These are phyloP conservation scores for Saturnispora silvae DNA, from an alignment of 805 yeast genomes.

Conservation along the genomic window DNA sequence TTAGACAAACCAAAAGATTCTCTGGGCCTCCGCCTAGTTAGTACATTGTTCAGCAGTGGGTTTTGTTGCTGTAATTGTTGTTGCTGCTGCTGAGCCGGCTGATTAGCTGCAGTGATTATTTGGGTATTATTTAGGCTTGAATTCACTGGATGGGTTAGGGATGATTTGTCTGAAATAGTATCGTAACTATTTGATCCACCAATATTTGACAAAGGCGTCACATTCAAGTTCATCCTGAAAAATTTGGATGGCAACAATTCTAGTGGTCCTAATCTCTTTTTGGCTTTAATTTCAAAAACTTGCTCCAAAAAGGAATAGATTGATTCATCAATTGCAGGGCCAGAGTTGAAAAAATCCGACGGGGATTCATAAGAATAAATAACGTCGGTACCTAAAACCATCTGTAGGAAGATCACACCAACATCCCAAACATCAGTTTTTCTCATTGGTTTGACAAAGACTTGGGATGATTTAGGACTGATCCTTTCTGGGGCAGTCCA, in stretches of 20 bases:
- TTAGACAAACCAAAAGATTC: constrained; percentile 22
- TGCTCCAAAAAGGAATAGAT: constrained; percentile 55
- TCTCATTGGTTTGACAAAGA: constrained; percentile 43
- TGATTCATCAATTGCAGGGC: constrained; percentile 34
- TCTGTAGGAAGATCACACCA: constrained; percentile 66
- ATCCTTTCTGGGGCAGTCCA: constrained; percentile 82
- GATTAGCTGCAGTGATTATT: background rate
- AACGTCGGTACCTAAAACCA: constrained; percentile 50
- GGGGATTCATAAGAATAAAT: constrained; percentile 49
- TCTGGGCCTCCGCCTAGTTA: constrained; percentile 13
- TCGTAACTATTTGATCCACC: background rate
- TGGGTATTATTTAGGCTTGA: background rate
- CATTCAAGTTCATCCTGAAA: constrained; percentile 54
- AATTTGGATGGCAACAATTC: constrained; percentile 80
- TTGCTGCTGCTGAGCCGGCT: background rate
- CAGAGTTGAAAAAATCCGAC: constrained; percentile 42
- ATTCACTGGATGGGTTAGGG: background rate
- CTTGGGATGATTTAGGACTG: constrained; percentile 15
- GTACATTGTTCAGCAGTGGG: background rate
- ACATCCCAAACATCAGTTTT: constrained; percentile 92
- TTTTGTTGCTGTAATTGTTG: background rate
- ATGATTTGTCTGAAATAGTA: background rate
- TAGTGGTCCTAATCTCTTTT: constrained; percentile 70
- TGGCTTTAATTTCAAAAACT: constrained; percentile 54
- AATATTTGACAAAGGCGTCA: constrained; percentile 21